A percentile compares a stretch with the other conserved stretches of the same genome.
These are phyloP conservation scores for Zygosaccharomyces sapae DNA, from an alignment of 1,139 yeast species.

Conservation along the genomic window DNA sequence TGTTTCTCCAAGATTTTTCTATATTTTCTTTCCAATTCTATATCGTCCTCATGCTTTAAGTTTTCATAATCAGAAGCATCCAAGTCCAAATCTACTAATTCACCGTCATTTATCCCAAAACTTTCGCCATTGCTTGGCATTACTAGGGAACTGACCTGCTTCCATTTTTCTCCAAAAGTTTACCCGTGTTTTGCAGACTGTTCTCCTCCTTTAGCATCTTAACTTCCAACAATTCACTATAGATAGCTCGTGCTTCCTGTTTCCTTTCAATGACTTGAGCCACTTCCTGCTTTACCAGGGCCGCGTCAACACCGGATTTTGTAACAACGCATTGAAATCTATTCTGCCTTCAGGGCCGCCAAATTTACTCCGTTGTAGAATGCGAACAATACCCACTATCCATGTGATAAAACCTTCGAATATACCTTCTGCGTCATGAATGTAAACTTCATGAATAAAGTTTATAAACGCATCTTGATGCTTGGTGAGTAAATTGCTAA, in stretches of 20 bases:
- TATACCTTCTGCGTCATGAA: conserved; percentile 64
- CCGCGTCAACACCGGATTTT: conserved; percentile 33
- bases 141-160: conserved; percentile 43
- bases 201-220: conserved; percentile 23
- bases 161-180: conserved; percentile 45
- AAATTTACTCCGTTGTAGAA: conserved; percentile 54
- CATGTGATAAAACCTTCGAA: conserved; percentile 69
- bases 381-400: conserved; percentile 60
- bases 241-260: conserved; percentile 40
- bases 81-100: conserved; percentile 53
- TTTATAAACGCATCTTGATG: conserved; percentile 69
- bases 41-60: conserved; percentile 21
- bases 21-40: conserved; percentile 26
- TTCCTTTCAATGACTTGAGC: conserved; percentile 45
- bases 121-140: conserved; percentile 45
- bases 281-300: conserved; percentile 43
- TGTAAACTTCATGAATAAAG: conserved; percentile 72
- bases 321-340: conserved; percentile 38
- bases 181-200: conserved; percentile 22
- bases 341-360: conserved; percentile 38
- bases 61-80: conserved; percentile 37
- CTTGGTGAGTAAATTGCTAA: conserved; percentile 59
- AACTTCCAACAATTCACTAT: conserved; percentile 33
- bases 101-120: conserved; percentile 60
- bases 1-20: conserved; percentile 30